Evolutionary conservation across 805 yeast species (phyloP), one percentile per base, ranked within the genome.

Genomic region (Scheffersomyces amazonensis): DNA sequence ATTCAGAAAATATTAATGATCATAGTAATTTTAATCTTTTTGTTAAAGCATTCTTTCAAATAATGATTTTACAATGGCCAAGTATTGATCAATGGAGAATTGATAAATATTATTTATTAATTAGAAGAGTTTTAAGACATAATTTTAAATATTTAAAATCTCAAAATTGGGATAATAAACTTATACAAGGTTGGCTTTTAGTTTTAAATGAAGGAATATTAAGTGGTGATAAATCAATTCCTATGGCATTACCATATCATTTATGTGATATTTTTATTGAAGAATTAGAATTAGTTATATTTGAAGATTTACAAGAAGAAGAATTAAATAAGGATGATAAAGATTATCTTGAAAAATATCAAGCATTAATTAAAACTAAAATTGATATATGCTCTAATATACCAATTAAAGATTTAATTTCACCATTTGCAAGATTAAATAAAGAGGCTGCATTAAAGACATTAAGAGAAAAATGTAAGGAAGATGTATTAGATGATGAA

Each of bases 191-290:
- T 12, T 87, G 73, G 53, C 50, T 76, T 16, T 5, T 8, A 15
- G 70, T 72, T 22, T 66, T 78, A 27, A 50, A 46, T 18, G 56
- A 63, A 39, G 58, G 69, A 21, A 79, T 83, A 25, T 64, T 83
- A 34, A 75, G 82, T 44, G 84, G 82, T 5, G 80, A 78, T 45
- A 58, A 62, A 27, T 73, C 75, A 46, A 68, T 81, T 17, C 83
- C 95, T 31, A 76, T 75, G 47, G 93, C 93, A 17, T 73, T 93
- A 36, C 82, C 96, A 13, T 78, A 85, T 57, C 99, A 91, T 65
- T 61, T 91, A 29, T 73, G 86, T 43, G 98, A 93, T 62, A 79
- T 93, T 5, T 80, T 78, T 56, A 59, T 86, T 27, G 97, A 89
- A 49, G 99, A 91, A 62, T 63, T 91, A 42, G 96, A 85, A 53